Evolutionary conservation across 805 yeast genomes (phyloP).

Genomic region (Zygotorulaspora florentina): DNA sequence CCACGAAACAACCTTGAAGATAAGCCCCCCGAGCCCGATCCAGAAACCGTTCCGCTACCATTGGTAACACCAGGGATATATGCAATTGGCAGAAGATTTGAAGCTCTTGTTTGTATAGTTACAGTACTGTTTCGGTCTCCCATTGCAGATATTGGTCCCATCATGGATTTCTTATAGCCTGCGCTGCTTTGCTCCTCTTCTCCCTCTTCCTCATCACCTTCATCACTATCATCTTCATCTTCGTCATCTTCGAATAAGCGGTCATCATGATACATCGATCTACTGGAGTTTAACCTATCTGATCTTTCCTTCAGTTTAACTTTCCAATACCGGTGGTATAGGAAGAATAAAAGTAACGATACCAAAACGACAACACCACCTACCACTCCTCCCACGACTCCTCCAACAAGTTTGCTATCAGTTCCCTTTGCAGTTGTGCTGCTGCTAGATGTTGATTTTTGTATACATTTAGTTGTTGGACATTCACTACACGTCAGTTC

Average conservation of each 20-base stretch:
- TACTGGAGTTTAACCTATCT: conserved; percentile 24
- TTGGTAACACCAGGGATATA: conserved; percentile 88
- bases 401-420: conserved; percentile 66
- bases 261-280: conserved; percentile 22
- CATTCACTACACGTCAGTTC: conserved; percentile 56
- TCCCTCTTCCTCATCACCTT: conserved; percentile 22
- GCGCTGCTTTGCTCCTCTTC: conserved; percentile 1
- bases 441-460: conserved; percentile 17
- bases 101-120: conserved; percentile 70
- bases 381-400: conserved; percentile 60
- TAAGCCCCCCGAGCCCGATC: background rate
- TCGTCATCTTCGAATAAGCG: conserved; percentile 28
- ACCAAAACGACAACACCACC: conserved; percentile 40
- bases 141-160: background rate
- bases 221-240: conserved; percentile 17
- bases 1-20: conserved; percentile 10
- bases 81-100: conserved; percentile 86
- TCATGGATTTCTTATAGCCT: conserved; percentile 5
- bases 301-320: conserved; percentile 32
- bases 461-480: conserved; percentile 50
- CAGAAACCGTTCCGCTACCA: conserved; percentile 12
- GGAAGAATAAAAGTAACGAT: conserved; percentile 36
- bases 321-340: conserved; percentile 43
- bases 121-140: conserved; percentile 46
- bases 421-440: conserved; percentile 20